Evolutionary conservation across 495 filamentous ascomycete genomes (phyloP).

Genomic region (Penicillium psychrofluorescens): DNA sequence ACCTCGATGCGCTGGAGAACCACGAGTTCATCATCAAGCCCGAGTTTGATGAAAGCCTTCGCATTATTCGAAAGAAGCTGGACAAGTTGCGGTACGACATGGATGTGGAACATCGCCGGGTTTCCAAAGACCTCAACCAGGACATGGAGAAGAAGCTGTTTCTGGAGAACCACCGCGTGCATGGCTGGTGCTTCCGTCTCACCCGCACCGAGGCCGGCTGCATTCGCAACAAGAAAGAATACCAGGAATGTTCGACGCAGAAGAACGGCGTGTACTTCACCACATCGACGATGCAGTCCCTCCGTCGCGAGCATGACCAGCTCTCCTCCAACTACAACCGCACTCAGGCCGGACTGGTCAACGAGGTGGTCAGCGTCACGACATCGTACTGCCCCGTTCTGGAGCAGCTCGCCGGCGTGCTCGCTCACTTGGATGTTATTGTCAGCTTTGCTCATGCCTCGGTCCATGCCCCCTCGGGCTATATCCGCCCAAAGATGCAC

Average conservation of each 20-base stretch:
- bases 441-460: constrained; percentile 92
- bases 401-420: constrained; percentile 78
- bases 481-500: constrained; percentile 89
- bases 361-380: constrained; percentile 87
- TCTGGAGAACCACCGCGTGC: constrained; percentile 88
- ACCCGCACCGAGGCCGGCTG: constrained; percentile 86
- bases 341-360: constrained; percentile 85
- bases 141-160: constrained; percentile 98
- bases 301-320: constrained; percentile 89
- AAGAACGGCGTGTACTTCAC: constrained; percentile 99
- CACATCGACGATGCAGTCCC: constrained; percentile 69
- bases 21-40: constrained; percentile 99
- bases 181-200: constrained; percentile 95
- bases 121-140: constrained; percentile 77
- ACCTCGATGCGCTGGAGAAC: constrained; percentile 89
- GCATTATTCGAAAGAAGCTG: constrained; percentile 81
- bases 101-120: constrained; percentile 70
- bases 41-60: constrained; percentile 87
- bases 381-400: constrained; percentile 92
- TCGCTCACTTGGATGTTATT: constrained; percentile 95
- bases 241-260: constrained; percentile 95
- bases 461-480: constrained; percentile 85
- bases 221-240: constrained; percentile 84
- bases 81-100: constrained; percentile 80
- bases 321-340: constrained; percentile 92